Evolutionary conservation across 805 yeast genomes (phyloP).

Genomic region (Zygoascus bituminiphila): DNA sequence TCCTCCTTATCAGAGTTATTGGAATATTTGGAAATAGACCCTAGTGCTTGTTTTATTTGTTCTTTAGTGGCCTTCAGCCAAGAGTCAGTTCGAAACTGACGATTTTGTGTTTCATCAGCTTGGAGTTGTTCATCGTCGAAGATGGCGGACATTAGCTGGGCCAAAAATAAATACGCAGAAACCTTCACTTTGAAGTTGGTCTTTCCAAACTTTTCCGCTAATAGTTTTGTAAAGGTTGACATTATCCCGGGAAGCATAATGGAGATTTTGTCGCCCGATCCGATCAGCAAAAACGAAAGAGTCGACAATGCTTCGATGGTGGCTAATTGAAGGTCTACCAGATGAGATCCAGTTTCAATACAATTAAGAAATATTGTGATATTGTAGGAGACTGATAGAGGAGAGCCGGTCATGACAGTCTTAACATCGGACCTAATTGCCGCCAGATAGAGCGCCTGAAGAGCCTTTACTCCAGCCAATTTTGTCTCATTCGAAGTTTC

Average conservation of each 20-base stretch:
- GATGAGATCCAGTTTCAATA: constrained; percentile 14
- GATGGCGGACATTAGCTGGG: constrained; percentile 11
- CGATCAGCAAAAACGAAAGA: constrained; percentile 9
- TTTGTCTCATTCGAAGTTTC: constrained; percentile 16
- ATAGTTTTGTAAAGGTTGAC: constrained; percentile 22
- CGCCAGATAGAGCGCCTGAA: constrained; percentile 18
- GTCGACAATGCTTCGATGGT: constrained; percentile 15
- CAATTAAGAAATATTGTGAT: constrained; percentile 19
- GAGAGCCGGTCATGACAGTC: constrained; percentile 12
- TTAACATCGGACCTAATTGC: constrained; percentile 9
- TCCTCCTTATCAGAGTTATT: constrained; percentile 27
- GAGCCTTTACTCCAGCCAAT: constrained; percentile 23
- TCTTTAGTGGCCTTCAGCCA: constrained; percentile 50
- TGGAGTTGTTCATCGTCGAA: constrained; percentile 12
- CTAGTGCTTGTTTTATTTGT: constrained; percentile 43
- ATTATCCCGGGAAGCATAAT: constrained; percentile 28
- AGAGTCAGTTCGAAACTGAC: constrained; percentile 33
- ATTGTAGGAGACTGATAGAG: constrained; percentile 19
- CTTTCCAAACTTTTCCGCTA: constrained; percentile 18
- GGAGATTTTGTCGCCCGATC: constrained; percentile 20
- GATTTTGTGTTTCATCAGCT: constrained; percentile 18
- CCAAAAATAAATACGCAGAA: constrained; percentile 15
- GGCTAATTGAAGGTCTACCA: constrained; percentile 16
- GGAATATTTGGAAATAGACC: constrained; percentile 26
- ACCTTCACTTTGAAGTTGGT: constrained; percentile 18